Conservation (phyloP, 768 basidiomycete genomes). For the Boletus speciosus region DNA sequence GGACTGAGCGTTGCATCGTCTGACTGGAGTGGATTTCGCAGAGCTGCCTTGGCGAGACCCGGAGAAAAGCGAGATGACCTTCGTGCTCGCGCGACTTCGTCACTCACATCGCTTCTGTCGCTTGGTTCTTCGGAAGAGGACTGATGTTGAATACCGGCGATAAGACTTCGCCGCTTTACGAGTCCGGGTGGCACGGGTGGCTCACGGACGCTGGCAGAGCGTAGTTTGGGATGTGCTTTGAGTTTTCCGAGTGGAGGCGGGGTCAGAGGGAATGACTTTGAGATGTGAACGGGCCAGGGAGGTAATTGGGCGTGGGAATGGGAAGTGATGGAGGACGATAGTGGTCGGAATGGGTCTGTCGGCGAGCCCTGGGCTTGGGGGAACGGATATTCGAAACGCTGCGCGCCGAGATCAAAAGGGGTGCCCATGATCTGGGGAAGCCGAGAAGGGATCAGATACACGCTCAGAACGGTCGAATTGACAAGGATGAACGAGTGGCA, state of each 20-base stretch:
- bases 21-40: background rate
- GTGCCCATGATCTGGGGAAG: slow-evolving; percentile 30
- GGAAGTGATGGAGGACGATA: slow-evolving; percentile 20
- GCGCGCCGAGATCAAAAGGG: slow-evolving; percentile 33
- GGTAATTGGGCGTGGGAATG: slow-evolving; percentile 25
- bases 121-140: slow-evolving; percentile 29
- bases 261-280: slow-evolving; percentile 31
- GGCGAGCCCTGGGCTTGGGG: slow-evolving; percentile 30
- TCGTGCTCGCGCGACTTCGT: slow-evolving; percentile 13
- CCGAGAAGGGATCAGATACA: background rate
- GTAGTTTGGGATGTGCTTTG: slow-evolving; percentile 31
- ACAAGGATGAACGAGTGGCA: background rate
- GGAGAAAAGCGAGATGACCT: slow-evolving; percentile 3
- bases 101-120: slow-evolving; percentile 26
- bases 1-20: background rate
- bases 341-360: slow-evolving; percentile 24
- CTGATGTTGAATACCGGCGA: slow-evolving; percentile 23
- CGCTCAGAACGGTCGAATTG: background rate
- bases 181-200: slow-evolving; percentile 32
- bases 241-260: slow-evolving; percentile 26
- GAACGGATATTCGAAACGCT: slow-evolving; percentile 33
- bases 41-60: background rate
- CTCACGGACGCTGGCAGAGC: slow-evolving; percentile 25
- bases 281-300: slow-evolving; percentile 25
- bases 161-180: slow-evolving; percentile 26